Conservation (phyloP, 495 filamentous ascomycete genomes). For the Aspergillus wentii region DNA sequence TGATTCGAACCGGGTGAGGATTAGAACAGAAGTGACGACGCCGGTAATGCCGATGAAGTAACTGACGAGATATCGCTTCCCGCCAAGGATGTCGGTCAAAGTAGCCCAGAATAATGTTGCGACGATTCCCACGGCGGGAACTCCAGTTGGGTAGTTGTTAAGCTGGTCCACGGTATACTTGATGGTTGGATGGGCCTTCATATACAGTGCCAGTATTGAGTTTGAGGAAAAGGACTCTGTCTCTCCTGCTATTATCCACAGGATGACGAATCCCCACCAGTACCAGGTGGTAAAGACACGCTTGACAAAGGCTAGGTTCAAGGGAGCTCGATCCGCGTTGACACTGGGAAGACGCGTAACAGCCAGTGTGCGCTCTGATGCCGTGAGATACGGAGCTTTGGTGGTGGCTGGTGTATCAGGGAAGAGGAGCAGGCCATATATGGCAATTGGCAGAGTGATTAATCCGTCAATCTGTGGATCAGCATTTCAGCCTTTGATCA, state of each 20-base stretch:
- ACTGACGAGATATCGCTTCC: slow-evolving; percentile 45
- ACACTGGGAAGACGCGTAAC: slow-evolving; percentile 30
- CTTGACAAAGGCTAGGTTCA: slow-evolving; percentile 33
- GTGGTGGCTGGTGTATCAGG: slow-evolving; percentile 56
- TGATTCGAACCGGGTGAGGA: slow-evolving; percentile 38
- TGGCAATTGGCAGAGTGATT: slow-evolving; percentile 53
- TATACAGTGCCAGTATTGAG: slow-evolving; percentile 28
- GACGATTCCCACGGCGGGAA: slow-evolving; percentile 44
- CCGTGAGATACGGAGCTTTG: slow-evolving; percentile 44
- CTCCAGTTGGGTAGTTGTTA: slow-evolving; percentile 45
- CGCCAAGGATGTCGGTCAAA: slow-evolving; percentile 46
- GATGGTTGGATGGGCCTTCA: slow-evolving; percentile 29
- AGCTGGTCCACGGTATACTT: slow-evolving; percentile 39
- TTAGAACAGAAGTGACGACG: slow-evolving; percentile 40
- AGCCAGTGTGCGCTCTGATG: slow-evolving; percentile 40
- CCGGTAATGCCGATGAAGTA: slow-evolving; percentile 50
- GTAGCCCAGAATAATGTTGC: slow-evolving; percentile 50
- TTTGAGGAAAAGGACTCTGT: slow-evolving; percentile 49
- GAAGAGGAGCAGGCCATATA: slow-evolving; percentile 55
- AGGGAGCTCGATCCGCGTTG: slow-evolving; percentile 21
- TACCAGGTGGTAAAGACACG: slow-evolving; percentile 36
- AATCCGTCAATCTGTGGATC: slow-evolving; percentile 33
- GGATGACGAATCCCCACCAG: slow-evolving; percentile 45
- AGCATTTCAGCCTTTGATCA: slow-evolving; percentile 16
- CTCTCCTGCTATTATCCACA: slow-evolving; percentile 46